A percentile compares a stretch with the other conserved stretches of the same genome.
Evolutionary conservation across 805 yeast genomes (phyloP).

Genomic region (Ogataea trehalophila): DNA sequence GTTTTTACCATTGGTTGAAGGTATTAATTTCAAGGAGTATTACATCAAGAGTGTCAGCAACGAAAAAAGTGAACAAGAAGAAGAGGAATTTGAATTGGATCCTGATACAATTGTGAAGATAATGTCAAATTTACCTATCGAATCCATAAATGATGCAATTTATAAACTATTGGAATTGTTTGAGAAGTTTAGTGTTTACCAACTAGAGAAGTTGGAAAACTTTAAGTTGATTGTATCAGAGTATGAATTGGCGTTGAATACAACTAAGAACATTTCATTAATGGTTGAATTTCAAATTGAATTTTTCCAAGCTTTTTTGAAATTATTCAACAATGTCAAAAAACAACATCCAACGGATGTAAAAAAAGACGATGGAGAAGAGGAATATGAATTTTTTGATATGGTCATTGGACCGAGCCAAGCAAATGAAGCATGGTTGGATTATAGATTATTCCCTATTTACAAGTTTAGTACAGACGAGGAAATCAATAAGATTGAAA

Average conservation of each 20-base stretch:
- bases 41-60: constrained; percentile 5
- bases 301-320: constrained; percentile 8
- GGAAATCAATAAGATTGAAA: constrained; percentile 1
- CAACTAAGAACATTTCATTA: constrained; percentile 12
- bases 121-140: constrained; percentile 9
- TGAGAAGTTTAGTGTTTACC: constrained; percentile 7
- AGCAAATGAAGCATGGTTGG: constrained; percentile 17
- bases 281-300: constrained; percentile 17
- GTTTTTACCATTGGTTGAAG: constrained; percentile 28
- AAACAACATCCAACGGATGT: no score
- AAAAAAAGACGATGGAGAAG: constrained; percentile 1
- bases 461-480: constrained; percentile 15
- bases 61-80: constrained; percentile 19
- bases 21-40: constrained; percentile 17
- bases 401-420: constrained; percentile 13
- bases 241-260: constrained; percentile 15
- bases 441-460: constrained; percentile 20
- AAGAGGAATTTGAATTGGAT: constrained; percentile 7
- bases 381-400: constrained; percentile 12
- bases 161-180: constrained; percentile 11
- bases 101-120: constrained; percentile 11
- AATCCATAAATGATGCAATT: constrained; percentile 12
- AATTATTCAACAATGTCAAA: constrained; percentile 2
- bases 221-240: constrained; percentile 13
- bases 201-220: constrained; percentile 6